phyloP scores from a whole-genome alignment of 1,284 basidiomycete species.

The Ganoderma sp. region DNA sequence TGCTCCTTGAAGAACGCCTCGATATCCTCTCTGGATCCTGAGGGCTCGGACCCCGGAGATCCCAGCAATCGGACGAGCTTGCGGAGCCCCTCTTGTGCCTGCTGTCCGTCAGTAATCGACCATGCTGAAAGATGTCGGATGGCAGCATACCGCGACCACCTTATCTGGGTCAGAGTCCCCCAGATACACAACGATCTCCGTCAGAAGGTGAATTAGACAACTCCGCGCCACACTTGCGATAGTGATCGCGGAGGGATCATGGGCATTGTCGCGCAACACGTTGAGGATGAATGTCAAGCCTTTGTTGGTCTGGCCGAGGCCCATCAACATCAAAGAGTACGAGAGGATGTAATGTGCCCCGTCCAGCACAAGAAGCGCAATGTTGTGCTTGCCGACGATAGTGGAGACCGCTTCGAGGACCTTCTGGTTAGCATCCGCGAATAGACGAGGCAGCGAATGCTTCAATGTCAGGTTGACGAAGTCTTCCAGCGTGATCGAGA shows the following conservation, averaged over 20 bases:
- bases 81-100: conserved; percentile 69
- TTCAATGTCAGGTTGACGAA: conserved; percentile 75
- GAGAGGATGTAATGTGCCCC: conserved; percentile 73
- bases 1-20: conserved; percentile 69
- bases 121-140: conserved; percentile 29
- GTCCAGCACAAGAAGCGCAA: conserved; percentile 66
- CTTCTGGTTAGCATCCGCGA: conserved; percentile 61
- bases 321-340: conserved; percentile 69
- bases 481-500: conserved; percentile 58
- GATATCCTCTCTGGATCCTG: conserved; percentile 34
- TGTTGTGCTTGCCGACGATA: conserved; percentile 44
- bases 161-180: conserved; percentile 65
- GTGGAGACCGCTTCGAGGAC: conserved; percentile 52
- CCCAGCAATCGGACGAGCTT: conserved; percentile 56
- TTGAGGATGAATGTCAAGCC: conserved; percentile 69
- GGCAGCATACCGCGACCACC: conserved; percentile 47
- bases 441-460: conserved; percentile 74
- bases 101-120: conserved; percentile 6
- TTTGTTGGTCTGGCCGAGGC: conserved; percentile 56
- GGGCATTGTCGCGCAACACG: conserved; percentile 51
- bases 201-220: conserved; percentile 70
- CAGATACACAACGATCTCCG: conserved; percentile 76
- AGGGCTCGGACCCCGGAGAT: conserved; percentile 20
- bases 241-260: conserved; percentile 47
- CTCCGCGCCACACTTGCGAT: conserved; percentile 64